Conservation (phyloP, 352 stramenopile genomes). For the Phytopythium vexans region DNA sequence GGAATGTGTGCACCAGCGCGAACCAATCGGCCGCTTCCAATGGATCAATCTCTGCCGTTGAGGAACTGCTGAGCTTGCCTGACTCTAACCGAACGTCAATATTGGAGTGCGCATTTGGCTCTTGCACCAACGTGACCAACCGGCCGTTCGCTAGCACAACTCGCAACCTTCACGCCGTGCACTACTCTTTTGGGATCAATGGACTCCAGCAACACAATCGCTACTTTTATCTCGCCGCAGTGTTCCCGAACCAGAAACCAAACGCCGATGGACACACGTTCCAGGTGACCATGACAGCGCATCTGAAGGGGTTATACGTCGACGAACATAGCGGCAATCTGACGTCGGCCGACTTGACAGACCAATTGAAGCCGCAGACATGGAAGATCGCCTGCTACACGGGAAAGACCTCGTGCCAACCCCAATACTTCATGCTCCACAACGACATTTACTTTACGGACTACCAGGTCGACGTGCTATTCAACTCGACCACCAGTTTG, state of each 20-base stretch:
- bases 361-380: conserved; percentile 27
- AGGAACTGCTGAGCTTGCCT: conserved; percentile 32
- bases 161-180: conserved; percentile 31
- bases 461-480: conserved; percentile 55
- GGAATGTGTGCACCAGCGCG: conserved; percentile 24
- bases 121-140: conserved; percentile 44
- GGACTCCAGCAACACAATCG: conserved; percentile 45
- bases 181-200: conserved; percentile 60
- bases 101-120: conserved; percentile 50
- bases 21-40: conserved; percentile 18
- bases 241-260: conserved; percentile 41
- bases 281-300: conserved; percentile 47
- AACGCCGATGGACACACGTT: conserved; percentile 28
- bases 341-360: conserved; percentile 36
- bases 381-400: conserved; percentile 31
- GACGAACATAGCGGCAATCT: conserved; percentile 28
- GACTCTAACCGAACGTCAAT: conserved; percentile 24
- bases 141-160: conserved; percentile 25
- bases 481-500: conserved; percentile 42
- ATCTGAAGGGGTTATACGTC: conserved; percentile 45
- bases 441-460: conserved; percentile 50
- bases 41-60: conserved; percentile 30
- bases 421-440: conserved; percentile 51
- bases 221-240: conserved; percentile 59
- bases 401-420: conserved; percentile 27